A percentile compares a stretch with the other conserved stretches of the same genome.
Conservation (phyloP, 805 yeast species). For the Diddensiella santjacobensis region DNA sequence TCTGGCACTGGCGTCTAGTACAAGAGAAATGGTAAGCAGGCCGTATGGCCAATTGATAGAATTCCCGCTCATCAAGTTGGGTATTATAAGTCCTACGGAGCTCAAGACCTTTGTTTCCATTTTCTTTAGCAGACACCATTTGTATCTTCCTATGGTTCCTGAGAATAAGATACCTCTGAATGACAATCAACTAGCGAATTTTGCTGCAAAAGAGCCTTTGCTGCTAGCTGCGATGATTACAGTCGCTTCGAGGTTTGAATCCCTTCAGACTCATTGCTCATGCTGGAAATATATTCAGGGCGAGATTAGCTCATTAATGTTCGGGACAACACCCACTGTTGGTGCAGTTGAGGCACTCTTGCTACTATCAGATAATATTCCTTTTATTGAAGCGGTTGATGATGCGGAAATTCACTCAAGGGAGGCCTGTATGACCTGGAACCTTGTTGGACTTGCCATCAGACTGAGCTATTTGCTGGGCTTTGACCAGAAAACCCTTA, state of each 20-base stretch:
- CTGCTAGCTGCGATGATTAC: conserved; percentile 19
- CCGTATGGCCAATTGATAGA: conserved; percentile 6
- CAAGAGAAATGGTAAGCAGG: background rate
- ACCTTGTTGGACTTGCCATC: conserved; percentile 24
- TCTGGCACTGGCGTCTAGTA: conserved; percentile 19
- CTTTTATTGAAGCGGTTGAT: conserved; percentile 8
- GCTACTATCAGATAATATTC: conserved; percentile 25
- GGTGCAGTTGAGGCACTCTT: conserved; percentile 25
- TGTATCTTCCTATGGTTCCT: conserved; percentile 15
- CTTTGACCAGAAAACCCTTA: conserved; percentile 24
- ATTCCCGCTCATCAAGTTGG: conserved; percentile 15
- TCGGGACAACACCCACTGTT: conserved; percentile 20
- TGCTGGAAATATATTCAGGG: conserved; percentile 12
- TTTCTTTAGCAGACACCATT: conserved; percentile 23
- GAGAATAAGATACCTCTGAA: conserved; percentile 8
- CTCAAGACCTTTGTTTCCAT: conserved; percentile 17
- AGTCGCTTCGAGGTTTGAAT: conserved; percentile 19
- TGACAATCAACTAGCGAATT: conserved; percentile 9
- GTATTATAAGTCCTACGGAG: conserved; percentile 16
- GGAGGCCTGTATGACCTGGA: conserved; percentile 25
- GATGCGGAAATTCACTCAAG: conserved; percentile 9
- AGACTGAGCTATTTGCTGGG: conserved; percentile 24
- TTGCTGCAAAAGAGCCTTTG: conserved; percentile 18
- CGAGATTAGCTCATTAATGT: conserved; percentile 13
- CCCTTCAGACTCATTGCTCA: conserved; percentile 6